phyloP scores from a whole-genome alignment of 768 basidiomycete species.

The Trametes cubensis region DNA sequence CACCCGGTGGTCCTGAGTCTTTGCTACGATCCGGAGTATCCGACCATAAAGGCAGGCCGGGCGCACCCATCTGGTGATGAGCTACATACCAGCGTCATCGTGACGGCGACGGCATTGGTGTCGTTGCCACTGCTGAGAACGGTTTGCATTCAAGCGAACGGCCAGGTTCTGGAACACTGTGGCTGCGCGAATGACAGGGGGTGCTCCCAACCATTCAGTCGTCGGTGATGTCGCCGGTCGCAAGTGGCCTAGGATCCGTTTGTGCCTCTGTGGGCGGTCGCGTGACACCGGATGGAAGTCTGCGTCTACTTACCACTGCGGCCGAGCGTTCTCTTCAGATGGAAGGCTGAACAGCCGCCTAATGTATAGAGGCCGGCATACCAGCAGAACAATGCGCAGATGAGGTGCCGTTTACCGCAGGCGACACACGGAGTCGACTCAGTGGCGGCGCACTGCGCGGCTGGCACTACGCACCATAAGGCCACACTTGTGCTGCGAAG shows the following conservation, averaged over 20 bases:
- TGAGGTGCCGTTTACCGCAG: not conserved
- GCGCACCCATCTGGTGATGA: not conserved
- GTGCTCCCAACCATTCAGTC: not conserved
- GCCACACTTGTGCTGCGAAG: not conserved
- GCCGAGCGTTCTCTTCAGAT: constrained; percentile 4
- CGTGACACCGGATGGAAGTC: constrained; percentile 9
- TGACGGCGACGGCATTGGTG: not conserved
- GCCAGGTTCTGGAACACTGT: not conserved
- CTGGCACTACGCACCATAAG: not conserved
- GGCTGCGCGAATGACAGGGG: not conserved
- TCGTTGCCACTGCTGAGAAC: not conserved
- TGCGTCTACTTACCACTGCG: constrained; percentile 3
- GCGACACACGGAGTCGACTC: not conserved
- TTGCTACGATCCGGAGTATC: not conserved
- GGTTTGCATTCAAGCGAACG: not conserved
- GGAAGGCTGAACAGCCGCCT: not conserved
- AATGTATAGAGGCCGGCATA: constrained; percentile 2
- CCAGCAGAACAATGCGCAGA: not conserved
- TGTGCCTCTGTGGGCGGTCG: not conserved
- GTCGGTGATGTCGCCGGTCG: constrained; percentile 1
- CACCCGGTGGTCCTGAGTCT: not conserved
- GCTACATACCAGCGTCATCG: constrained; percentile 7
- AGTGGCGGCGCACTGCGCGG: no score
- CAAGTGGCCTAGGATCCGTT: not conserved
- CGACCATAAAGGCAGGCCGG: not conserved